Percentiles rank a stretch among this genome's conserved stretches.
Conservation (phyloP, 306 rosid genomes). For the Lathyrus sativus region DNA sequence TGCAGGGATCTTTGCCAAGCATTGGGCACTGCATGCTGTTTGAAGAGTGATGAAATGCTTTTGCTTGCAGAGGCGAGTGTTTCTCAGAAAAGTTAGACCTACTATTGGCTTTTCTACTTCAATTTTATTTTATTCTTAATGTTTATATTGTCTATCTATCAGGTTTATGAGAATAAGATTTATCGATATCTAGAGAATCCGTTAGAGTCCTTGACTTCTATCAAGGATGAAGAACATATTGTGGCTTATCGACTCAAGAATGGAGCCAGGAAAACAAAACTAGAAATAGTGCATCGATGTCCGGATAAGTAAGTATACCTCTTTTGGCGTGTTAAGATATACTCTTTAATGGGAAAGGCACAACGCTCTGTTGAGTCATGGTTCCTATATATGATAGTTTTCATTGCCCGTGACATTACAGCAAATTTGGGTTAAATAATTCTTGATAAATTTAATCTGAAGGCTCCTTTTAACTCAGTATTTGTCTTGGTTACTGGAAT, state of each 20-base stretch:
- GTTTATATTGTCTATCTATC: slow-evolving; percentile 31
- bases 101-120: slow-evolving; percentile 14
- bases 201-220: slow-evolving; percentile 62
- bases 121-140: slow-evolving; percentile 36
- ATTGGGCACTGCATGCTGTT: slow-evolving; percentile 76
- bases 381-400: slow-evolving; percentile 11
- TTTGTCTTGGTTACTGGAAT: slow-evolving; percentile 28
- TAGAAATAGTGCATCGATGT: slow-evolving; percentile 76
- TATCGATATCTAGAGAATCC: slow-evolving; percentile 77
- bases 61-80: slow-evolving; percentile 84
- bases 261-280: slow-evolving; percentile 56
- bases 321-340: slow-evolving; percentile 19
- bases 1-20: slow-evolving; percentile 74
- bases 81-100: slow-evolving; percentile 27
- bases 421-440: slow-evolving; percentile 7
- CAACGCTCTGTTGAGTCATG: slow-evolving; percentile 24
- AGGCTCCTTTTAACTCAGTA: slow-evolving; percentile 16
- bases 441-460: slow-evolving; percentile 25
- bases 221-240: slow-evolving; percentile 88
- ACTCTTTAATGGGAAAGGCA: slow-evolving; percentile 18
- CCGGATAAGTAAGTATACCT: slow-evolving; percentile 72
- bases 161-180: slow-evolving; percentile 78
- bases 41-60: slow-evolving; percentile 87
- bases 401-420: slow-evolving; percentile 4
- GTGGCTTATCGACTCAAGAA: slow-evolving; percentile 83